Evolutionary conservation across 352 stramenopile species (phyloP), one percentile per base, ranked within the genome.

Genomic region (Phytophthora colocasiae): DNA sequence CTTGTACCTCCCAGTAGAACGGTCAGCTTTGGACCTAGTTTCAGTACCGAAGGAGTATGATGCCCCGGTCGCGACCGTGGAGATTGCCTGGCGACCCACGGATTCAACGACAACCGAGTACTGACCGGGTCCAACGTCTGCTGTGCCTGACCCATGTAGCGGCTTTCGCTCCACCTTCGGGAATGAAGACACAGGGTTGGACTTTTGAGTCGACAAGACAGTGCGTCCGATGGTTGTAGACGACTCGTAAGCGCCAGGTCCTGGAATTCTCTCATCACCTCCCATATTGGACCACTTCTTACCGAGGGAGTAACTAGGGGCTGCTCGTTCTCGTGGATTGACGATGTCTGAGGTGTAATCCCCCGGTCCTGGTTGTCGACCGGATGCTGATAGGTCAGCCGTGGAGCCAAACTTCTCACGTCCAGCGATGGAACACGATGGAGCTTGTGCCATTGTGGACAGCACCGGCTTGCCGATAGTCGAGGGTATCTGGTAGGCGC

Each of bases 321-420:
- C 83, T 38, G 68, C 64, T 54, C 69, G 70, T 54, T 92, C 85
- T 5, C 85, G 83, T 14, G 81, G 85, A 44, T 93, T 93, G 40
- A 93, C 75, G 49, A 92, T 84, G 34, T 55, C 45, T 0, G 73
- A 77, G 6, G 54, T 87, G 76, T 93, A 93, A 57, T 91, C 80
- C 11, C 85, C 85, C 7, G 83, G 85, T 8, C 85, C 85, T 1
- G 81, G 85, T 41, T 69, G 72, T 58, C 81, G 90, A 5, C 66
- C 73, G 0, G 75, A 70, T 1, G 48, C 24, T 32, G 88, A 85
- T 19, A 79, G 48, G 52, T 92, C 80, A 5, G 78, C 64, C 3
- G 83, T 89, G 8, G 83, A 92, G 31, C 85, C 83, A 59, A 93
- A 93, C 66, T 92, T 92, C 65, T 93, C 85, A 44, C 85, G 83